Conservation (phyloP, 495 filamentous ascomycete species). For the Rhypophila decipiens region DNA sequence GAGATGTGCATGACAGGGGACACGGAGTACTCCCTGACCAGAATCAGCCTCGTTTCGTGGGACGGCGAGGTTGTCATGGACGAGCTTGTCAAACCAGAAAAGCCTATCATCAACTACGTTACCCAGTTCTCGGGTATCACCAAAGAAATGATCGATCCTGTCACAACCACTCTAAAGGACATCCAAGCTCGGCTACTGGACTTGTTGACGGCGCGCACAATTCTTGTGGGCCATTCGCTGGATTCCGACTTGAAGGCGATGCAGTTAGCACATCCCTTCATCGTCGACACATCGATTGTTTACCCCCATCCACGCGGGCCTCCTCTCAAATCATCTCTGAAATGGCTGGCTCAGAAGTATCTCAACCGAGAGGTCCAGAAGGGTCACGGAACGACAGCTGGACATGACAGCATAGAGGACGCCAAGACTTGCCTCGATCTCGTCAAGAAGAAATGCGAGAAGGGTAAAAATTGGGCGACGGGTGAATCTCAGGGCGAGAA, state of each 20-base stretch:
- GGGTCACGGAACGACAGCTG: slow-evolving; percentile 47
- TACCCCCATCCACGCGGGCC: slow-evolving; percentile 56
- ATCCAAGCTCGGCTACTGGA: slow-evolving; percentile 72
- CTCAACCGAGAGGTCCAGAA: slow-evolving; percentile 82
- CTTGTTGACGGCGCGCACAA: slow-evolving; percentile 65
- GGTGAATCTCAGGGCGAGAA: slow-evolving; percentile 69
- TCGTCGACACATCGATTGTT: slow-evolving; percentile 81
- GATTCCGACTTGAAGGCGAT: slow-evolving; percentile 83
- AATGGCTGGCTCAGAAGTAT: slow-evolving; percentile 75
- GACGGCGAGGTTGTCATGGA: slow-evolving; percentile 77
- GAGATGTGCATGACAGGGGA: slow-evolving; percentile 90
- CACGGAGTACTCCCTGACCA: slow-evolving; percentile 70
- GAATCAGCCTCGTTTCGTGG: slow-evolving; percentile 83
- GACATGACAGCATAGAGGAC: slow-evolving; percentile 91
- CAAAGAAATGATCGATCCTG: slow-evolving; percentile 64
- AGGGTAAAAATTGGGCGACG: slow-evolving; percentile 75
- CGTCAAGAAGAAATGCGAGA: slow-evolving; percentile 90
- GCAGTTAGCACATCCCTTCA: slow-evolving; percentile 81
- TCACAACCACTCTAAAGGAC: slow-evolving; percentile 77
- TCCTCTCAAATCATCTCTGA: slow-evolving; percentile 64
- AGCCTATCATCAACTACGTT: slow-evolving; percentile 81
- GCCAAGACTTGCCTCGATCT: slow-evolving; percentile 85
- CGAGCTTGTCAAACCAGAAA: slow-evolving; percentile 82
- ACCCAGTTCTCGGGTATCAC: slow-evolving; percentile 91
- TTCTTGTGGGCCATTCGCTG: slow-evolving; percentile 87